phyloP scores from a whole-genome alignment of 2,329 filamentous ascomycete genomes.

The Sarocladium kiliense region DNA sequence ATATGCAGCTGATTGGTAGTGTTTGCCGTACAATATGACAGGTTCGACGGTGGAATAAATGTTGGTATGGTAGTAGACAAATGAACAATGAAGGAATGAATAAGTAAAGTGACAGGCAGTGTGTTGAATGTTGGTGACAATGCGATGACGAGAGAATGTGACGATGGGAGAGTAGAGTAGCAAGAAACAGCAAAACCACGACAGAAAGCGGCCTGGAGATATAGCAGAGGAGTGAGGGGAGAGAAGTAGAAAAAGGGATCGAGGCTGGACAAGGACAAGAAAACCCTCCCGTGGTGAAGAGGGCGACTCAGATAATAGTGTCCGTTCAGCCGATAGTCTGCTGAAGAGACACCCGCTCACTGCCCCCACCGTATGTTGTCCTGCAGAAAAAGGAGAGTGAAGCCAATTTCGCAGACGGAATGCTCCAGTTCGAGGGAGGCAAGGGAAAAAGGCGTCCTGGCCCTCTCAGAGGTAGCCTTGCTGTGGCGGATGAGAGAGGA shows the following conservation, averaged over 20 bases:
- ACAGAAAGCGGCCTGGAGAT: neutral
- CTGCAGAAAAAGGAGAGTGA: constrained; percentile 6
- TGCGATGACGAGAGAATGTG: constrained; percentile 1
- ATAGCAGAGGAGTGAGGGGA: neutral
- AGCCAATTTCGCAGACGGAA: constrained; percentile 2
- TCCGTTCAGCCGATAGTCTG: constrained; percentile 7
- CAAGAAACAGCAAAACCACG: neutral
- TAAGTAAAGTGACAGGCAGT: neutral
- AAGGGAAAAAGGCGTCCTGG: neutral
- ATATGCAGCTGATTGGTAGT: too few relatives aligned
- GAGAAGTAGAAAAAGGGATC: constrained; percentile 1
- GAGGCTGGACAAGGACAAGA: neutral
- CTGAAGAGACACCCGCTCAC: neutral
- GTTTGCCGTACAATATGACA: neutral
- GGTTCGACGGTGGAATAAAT: neutral
- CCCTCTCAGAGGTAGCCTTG: neutral
- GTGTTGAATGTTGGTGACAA: neutral
- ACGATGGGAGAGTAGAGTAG: neutral
- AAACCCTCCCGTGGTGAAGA: neutral
- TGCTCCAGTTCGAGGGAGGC: constrained; percentile 7
- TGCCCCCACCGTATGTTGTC: neutral
- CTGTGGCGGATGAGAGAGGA: neutral
- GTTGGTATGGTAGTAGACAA: neutral
- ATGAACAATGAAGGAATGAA: neutral
- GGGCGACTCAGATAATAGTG: constrained; percentile 5